Evolutionary conservation across 2,329 filamentous ascomycete genomes (phyloP), one percentile per base, ranked within the genome.

Genomic region (Cercospora beticola): DNA sequence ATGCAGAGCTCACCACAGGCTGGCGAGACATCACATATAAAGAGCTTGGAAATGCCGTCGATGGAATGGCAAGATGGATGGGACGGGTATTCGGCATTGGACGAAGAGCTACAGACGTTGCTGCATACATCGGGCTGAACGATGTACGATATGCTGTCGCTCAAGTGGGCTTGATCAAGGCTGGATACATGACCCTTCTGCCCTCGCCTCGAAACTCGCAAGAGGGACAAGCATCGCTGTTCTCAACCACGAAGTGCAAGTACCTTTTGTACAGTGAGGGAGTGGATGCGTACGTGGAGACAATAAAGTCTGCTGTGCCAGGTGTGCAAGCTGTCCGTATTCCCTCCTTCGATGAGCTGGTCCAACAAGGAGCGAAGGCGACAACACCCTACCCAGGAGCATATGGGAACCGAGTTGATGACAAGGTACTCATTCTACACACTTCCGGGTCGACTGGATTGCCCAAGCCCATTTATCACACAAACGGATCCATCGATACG

Each of bases 101-200:
- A 56, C 68, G 28, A 46, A 69, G 31, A n/a, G 73, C 23, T 67
- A 66, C 52, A 70, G 72, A 68, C 46, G 68, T 75, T 14, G 71
- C 73, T 18, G 70, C 74, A 7, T 76, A 74, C 36, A 71, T 75
- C 26, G 74, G 73, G n/a, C 40, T 71, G 26, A 73, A 73, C 33
- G 73, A 76, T 33, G 66, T 67, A 8, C 65, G 71, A 40, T 76
- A 76, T 57, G 70, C 70, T 10, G 67, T 73, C 52, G 66, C 69
- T 8, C 67, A 74, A 31, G 59, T 73, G 18, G 74, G 70, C 6
- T 60, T 70, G 14, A 70, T 73, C 52, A 74, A 73, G 52, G 74
- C 73, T 10, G 74, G 74, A 16, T 72, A 75, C 52, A 75, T 73
- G 64, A 68, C 70, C 62, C 54, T 73, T 12, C 59, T 71, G 5